These are phyloP conservation scores for Aspergillus diversus DNA, from an alignment of 495 filamentous ascomycete genomes.

Conservation along the genomic window DNA sequence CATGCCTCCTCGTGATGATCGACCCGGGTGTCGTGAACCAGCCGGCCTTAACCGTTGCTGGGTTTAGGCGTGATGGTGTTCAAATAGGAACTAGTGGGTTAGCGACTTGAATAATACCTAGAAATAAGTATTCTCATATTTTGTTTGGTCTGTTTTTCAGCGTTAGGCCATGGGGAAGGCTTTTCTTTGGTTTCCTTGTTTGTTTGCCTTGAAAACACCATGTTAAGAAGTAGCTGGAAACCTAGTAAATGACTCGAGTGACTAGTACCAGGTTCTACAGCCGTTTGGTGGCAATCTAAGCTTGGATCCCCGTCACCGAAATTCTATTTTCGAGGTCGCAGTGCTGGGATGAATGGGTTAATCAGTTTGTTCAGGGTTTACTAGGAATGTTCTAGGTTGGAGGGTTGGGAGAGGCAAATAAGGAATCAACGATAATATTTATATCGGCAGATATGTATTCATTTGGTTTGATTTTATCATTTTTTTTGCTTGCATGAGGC, in stretches of 20 bases:
- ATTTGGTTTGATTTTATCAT: too few species aligned
- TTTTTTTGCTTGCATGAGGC: too few species aligned
- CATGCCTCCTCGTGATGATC: neutral
- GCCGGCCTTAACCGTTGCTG: neutral
- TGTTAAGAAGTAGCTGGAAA: neutral
- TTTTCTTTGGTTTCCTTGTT: too few species aligned
- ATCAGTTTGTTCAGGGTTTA: neutral
- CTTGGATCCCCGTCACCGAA: neutral
- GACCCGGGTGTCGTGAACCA: neutral
- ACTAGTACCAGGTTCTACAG: neutral
- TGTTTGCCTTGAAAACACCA: too few species aligned
- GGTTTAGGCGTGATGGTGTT: neutral
- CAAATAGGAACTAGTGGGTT: neutral
- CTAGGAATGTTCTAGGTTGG: neutral
- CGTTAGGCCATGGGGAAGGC: too few species aligned
- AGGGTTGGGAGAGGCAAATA: neutral
- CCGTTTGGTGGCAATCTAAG: neutral
- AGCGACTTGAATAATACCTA: too few species aligned
- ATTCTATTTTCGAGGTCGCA: neutral
- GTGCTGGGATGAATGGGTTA: slow-evolving; percentile 7
- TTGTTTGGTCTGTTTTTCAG: neutral
- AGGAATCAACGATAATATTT: neutral
- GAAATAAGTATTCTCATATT: neutral
- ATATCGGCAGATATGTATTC: neutral
- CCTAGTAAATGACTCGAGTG: too few species aligned